Base-by-base conservation (phyloP, 1,284 basidiomycete species). In the Neolentinus lepideus region DNA sequence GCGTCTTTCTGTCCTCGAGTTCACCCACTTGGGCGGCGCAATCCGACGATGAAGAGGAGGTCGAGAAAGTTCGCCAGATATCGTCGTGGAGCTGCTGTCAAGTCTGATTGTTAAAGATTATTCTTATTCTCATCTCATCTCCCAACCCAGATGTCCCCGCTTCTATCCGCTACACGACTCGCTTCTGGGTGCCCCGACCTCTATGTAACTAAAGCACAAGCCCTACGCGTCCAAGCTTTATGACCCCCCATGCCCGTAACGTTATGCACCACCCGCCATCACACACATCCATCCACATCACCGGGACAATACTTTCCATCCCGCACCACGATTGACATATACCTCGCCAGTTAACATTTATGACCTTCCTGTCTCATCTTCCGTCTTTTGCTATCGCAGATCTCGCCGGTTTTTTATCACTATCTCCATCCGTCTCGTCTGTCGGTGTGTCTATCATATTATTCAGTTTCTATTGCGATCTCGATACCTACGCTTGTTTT, bases 31-130 rank as follows among this genome's bases (percentile, higher is more conserved):
- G 89, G 88, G 78, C 82, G 53, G 83, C 83, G 21, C 84, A 88
- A 66, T 86, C 86, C n/a, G 88, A 88, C 56, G 86, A 83, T 66
- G 88, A 91, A 64, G 88, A 87, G 63, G 84, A 83, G 29, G 76
- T 80, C 54, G 83, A 81, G 38, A 76, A 67, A 25, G 62, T 72
- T 58, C 72, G 73, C 52, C 69, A 76, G 54, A 64, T 74, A 25
- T 76, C 76, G 51, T 72, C 78, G 52, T 88, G 85, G 87, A 83
- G 73, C 64, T 85, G 85, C 66, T 89, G 88, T 68, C 81, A 75
- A 63, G 68, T 67, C 63, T 75, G 69, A 66, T 61, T 31, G 29
- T 27, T 54, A 16, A 51, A 43, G 38, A 43, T 4, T 35, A 35
- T 35, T 10, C 27, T 11, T 35, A 11, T 38, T 35, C 33, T 16